Evolutionary conservation across 371 early-diverging fungal genomes (phyloP).

Genomic region (Mucor irregularis): DNA sequence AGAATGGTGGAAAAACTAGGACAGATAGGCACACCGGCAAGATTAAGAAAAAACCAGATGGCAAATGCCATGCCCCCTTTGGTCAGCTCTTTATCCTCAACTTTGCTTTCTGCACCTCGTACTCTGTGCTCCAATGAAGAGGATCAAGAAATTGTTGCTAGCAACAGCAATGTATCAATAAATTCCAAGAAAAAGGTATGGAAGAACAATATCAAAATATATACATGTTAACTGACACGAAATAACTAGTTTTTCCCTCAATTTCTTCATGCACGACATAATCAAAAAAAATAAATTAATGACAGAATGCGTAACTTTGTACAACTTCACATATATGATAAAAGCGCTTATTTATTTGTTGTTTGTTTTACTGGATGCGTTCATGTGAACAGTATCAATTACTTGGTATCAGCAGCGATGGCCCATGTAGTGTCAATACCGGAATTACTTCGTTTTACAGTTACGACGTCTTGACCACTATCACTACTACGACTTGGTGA

Average conservation of each 20-base stretch:
- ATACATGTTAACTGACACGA: background rate
- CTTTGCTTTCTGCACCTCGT: background rate
- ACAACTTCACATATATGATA: background rate
- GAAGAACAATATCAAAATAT: background rate
- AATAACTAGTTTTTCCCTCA: constrained; percentile 18
- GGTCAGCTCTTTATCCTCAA: background rate
- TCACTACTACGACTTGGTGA: constrained; percentile 5
- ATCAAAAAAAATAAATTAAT: constrained; percentile 4
- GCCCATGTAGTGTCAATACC: background rate
- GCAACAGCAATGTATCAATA: background rate
- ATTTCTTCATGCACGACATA: constrained; percentile 16
- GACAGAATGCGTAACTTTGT: background rate
- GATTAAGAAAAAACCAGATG: background rate
- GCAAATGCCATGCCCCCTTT: background rate
- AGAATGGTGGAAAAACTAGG: constrained; percentile 21
- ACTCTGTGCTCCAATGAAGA: background rate
- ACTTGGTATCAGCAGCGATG: background rate
- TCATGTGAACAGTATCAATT: no score
- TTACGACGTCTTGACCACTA: constrained; percentile 4
- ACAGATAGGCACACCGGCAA: constrained; percentile 18
- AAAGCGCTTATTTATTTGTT: no score
- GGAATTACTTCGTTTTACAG: no score
- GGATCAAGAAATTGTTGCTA: background rate
- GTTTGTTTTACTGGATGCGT: no score
- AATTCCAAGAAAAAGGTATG: constrained; percentile 19